Conservation (phyloP, 2,329 filamentous ascomycete genomes). For the Fusarium pseudocircinatum region DNA sequence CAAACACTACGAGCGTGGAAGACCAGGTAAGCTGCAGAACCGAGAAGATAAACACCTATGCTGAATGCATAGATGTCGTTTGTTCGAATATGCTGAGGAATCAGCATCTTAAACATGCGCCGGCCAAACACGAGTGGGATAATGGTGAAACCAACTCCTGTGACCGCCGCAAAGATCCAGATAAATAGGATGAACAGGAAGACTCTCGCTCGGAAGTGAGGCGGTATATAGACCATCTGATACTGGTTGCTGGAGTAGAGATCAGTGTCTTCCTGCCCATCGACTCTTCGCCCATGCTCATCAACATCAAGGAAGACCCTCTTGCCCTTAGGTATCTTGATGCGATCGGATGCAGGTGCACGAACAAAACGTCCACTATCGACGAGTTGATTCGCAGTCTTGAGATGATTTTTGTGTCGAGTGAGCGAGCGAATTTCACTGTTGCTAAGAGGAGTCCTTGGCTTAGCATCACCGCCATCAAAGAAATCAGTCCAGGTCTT, state of each 20-base stretch:
- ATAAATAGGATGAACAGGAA: conserved; percentile 88
- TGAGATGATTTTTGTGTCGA: conserved; percentile 56
- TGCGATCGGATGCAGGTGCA: conserved; percentile 93
- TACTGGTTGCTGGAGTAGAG: conserved; percentile 70
- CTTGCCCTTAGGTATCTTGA: conserved; percentile 87
- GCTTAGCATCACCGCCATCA: conserved; percentile 57
- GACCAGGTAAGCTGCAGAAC: conserved; percentile 70
- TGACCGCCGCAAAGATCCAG: conserved; percentile 91
- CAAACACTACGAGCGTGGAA: conserved; percentile 60
- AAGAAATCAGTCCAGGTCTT: conserved; percentile 69
- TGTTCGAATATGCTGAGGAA: conserved; percentile 77
- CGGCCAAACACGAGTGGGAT: conserved; percentile 88
- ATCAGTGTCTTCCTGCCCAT: conserved; percentile 63
- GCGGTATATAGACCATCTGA: conserved; percentile 82
- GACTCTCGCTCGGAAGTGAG: conserved; percentile 82
- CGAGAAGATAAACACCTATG: conserved; percentile 84
- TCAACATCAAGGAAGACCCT: conserved; percentile 82
- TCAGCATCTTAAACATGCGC: conserved; percentile 75
- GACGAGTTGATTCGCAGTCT: conserved; percentile 63
- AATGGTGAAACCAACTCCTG: conserved; percentile 86
- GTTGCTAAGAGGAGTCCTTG: conserved; percentile 48
- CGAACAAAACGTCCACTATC: conserved; percentile 85
- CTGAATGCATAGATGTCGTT: conserved; percentile 98
- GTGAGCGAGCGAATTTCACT: conserved; percentile 51
- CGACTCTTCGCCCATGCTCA: conserved; percentile 68